phyloP scores from a whole-genome alignment of 306 rosid genomes.

The Senna siamea region DNA sequence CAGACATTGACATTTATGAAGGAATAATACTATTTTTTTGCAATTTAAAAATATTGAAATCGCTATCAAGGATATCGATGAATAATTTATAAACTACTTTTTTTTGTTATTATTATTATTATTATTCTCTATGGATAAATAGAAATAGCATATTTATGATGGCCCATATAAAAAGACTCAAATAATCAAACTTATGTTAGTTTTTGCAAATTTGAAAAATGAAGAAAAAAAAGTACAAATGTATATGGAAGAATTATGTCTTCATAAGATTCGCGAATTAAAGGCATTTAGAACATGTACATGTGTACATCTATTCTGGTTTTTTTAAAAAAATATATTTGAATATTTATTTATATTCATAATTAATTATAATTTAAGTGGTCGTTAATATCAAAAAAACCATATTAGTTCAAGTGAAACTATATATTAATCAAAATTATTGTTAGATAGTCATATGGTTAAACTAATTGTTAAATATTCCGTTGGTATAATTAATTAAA shows the following conservation, averaged over 20 bases:
- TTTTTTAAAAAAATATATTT: no score
- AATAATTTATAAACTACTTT: background rate
- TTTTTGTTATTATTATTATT: no score
- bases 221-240: no score
- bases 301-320: background rate
- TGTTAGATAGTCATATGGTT: background rate
- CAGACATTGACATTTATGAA: background rate
- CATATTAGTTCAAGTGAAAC: no score
- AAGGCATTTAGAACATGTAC: no score
- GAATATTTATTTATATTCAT: background rate
- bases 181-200: background rate
- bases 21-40: background rate
- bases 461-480: no score
- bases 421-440: no score
- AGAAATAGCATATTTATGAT: no score
- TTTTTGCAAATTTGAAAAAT: background rate
- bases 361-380: background rate
- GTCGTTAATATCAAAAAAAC: background rate
- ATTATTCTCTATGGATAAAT: background rate
- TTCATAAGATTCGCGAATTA: no score
- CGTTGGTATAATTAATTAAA: no score
- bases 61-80: background rate
- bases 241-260: background rate
- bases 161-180: background rate
- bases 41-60: background rate